Base-by-base conservation (phyloP, 2,329 filamentous ascomycete species). In the Ophiosphaerella korrae region DNA sequence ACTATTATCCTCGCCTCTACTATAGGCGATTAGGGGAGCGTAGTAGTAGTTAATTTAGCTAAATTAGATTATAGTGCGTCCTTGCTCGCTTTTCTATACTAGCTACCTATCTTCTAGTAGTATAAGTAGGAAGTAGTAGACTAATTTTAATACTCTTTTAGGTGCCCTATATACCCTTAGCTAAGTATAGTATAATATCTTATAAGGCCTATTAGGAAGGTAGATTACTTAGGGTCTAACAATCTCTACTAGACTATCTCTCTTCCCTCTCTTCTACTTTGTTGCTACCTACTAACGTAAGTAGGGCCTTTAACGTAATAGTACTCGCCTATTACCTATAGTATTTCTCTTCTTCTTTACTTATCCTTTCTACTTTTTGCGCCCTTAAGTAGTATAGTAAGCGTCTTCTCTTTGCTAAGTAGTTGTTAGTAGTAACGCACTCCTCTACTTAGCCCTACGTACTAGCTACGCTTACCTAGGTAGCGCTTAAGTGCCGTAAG, bases 1-100 rank as follows among this genome's bases (percentile, higher is more conserved):
- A 85, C 84, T 1, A 74, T 78, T 9, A 79, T 78, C 3, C 76
- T 86, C n/a, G 83, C 83, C 39, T 63, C 75, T 57, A 75, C 68
- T 16, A 75, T 82, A 1, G 77, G 79, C 2, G 60, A 74, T 11
- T 26, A 66, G 0, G 80, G 82, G 68, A 40, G 18, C 1, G 48
- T 62, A 1, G 71, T 84, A 12, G 82, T 80, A 5, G 64, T 84
- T 23, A 83, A 85, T 67, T 82, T 81, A 1, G 82, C 76, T 0
- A 58, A 70, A 1, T 65, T 76, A 7, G 74, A 80, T 56, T 85
- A 84, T 63, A 76, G 77, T 69, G 13, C 47, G 36, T 50, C 11
- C 36, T 57, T 45, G n/a, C n/a, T 45, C 13, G 23, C 26, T 33
- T 38, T 26, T 52, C 12, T 36, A 36, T n/a, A 16, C 38, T 26